Evolutionary conservation across 768 basidiomycete genomes (phyloP).

Genomic region (Mycena crocata): DNA sequence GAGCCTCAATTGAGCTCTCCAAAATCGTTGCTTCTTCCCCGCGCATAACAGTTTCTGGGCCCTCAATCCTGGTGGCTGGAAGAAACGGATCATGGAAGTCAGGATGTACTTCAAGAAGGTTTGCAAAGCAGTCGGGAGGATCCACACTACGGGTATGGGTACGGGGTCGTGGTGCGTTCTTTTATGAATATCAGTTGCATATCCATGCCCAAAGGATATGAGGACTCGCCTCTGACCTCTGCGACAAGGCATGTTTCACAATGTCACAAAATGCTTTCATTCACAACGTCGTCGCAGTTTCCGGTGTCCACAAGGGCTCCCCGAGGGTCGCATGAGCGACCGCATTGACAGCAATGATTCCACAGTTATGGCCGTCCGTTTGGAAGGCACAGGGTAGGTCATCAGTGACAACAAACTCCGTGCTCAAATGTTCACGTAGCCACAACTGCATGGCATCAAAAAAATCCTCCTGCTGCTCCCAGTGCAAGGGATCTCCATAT

Average conservation of each 20-base stretch:
- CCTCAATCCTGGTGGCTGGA: not conserved
- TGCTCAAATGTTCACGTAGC: not conserved
- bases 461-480: constrained; percentile 13
- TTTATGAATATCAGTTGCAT: not conserved
- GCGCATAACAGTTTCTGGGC: not conserved
- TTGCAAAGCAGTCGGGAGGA: not conserved
- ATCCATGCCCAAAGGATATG: not conserved
- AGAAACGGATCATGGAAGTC: not conserved
- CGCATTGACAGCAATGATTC: constrained; percentile 31
- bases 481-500: constrained; percentile 21
- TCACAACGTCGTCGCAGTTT: not conserved
- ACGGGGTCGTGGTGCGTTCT: not conserved
- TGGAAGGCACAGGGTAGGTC: constrained; percentile 24
- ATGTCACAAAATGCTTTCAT: constrained; percentile 26
- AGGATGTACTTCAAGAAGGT: not conserved
- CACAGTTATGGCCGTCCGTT: constrained; percentile 31
- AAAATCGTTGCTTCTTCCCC: not conserved
- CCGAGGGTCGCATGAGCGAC: constrained; percentile 21
- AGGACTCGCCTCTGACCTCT: not conserved
- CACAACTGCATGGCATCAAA: constrained; percentile 7
- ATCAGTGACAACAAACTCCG: not conserved
- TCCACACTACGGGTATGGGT: not conserved
- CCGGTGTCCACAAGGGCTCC: constrained; percentile 29
- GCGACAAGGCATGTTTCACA: not conserved
- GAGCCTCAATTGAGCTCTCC: not conserved